A percentile compares a stretch with the other conserved stretches of the same genome.
phyloP scores from a whole-genome alignment of 495 filamentous ascomycete species.

The Ramalina peruviana region DNA sequence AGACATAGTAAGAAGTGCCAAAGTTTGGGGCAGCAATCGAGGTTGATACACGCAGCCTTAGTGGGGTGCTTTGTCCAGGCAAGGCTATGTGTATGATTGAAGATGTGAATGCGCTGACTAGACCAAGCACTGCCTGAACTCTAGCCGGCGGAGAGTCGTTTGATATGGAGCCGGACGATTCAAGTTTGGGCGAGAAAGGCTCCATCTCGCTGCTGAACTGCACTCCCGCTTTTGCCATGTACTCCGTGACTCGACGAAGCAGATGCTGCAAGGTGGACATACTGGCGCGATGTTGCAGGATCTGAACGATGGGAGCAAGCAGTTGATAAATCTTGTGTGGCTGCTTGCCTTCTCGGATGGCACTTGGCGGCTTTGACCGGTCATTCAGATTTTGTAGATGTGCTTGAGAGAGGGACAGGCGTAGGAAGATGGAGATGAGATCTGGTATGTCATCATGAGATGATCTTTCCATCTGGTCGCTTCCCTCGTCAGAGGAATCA shows the following conservation, averaged over 20 bases:
- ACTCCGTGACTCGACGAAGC: constrained; percentile 23
- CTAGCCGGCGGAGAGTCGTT: not conserved
- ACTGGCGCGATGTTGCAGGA: constrained; percentile 44
- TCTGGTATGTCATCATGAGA: constrained; percentile 13
- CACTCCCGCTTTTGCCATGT: constrained; percentile 30
- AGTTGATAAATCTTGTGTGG: constrained; percentile 41
- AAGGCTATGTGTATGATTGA: not conserved
- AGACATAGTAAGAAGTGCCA: not conserved
- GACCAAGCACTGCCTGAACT: not conserved
- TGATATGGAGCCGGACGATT: not conserved
- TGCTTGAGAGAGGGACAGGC: constrained; percentile 56
- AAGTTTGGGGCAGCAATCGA: not conserved
- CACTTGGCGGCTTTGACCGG: constrained; percentile 46
- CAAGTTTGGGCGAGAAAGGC: constrained; percentile 1
- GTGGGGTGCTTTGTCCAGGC: not conserved
- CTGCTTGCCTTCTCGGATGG: constrained; percentile 37
- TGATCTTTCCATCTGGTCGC: constrained; percentile 20
- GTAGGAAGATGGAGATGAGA: constrained; percentile 41
- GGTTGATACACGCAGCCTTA: not conserved
- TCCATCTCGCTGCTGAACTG: constrained; percentile 20
- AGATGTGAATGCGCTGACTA: not conserved
- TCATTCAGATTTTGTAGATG: constrained; percentile 53
- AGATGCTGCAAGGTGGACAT: constrained; percentile 24
- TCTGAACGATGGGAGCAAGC: constrained; percentile 50
- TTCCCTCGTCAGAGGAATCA: constrained; percentile 34